phyloP scores from a whole-genome alignment of 2,329 filamentous ascomycete genomes.

The Neophaeococcomyces mojaviensis region DNA sequence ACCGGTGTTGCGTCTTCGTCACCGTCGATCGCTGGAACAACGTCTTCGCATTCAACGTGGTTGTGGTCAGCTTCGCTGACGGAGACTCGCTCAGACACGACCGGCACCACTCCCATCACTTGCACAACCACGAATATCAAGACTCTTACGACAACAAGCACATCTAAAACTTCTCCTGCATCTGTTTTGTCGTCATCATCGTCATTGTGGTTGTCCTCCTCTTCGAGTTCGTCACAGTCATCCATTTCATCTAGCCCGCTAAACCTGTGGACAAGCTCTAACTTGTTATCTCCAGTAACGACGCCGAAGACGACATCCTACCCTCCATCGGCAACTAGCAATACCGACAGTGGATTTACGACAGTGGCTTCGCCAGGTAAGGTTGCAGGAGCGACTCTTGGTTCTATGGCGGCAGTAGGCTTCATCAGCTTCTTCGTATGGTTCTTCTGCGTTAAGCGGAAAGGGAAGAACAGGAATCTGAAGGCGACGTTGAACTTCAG shows the following conservation, averaged over 20 bases:
- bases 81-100: neutral
- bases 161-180: neutral
- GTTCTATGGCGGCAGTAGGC: slow-evolving; percentile 6
- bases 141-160: slow-evolving; percentile 3
- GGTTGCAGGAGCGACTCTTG: slow-evolving; percentile 3
- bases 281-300: slow-evolving; percentile 1
- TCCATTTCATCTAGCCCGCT: too few species aligned
- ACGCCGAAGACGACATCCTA: neutral
- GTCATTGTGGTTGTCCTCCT: neutral
- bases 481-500: neutral
- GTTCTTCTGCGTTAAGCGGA: neutral
- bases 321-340: neutral
- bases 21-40: too few species aligned
- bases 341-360: neutral
- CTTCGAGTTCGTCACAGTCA: neutral
- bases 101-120: neutral
- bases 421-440: slow-evolving; percentile 3
- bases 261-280: neutral
- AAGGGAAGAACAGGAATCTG: neutral
- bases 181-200: neutral
- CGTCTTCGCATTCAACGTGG: neutral
- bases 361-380: neutral
- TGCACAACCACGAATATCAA: slow-evolving; percentile 4
- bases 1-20: too few species aligned
- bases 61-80: neutral